phyloP scores from a whole-genome alignment of 139 green algal genomes.

The Chlamydomonas schloesseri region DNA sequence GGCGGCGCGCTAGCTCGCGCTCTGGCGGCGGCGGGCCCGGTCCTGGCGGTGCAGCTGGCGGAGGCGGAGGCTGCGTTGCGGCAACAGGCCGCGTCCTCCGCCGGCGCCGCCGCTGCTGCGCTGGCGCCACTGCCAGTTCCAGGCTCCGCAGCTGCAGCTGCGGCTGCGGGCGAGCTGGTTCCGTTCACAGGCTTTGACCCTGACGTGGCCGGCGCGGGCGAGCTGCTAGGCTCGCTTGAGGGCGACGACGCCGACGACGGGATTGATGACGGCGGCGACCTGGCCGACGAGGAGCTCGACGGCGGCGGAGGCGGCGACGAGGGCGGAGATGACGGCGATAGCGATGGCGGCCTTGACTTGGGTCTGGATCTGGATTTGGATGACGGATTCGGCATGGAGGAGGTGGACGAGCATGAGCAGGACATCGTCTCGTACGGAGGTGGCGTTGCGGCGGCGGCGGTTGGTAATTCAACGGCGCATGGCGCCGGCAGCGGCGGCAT shows the following conservation, averaged over 20 bases:
- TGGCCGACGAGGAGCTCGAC: background rate
- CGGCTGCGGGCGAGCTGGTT: slow-evolving; percentile 38
- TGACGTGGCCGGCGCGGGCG: slow-evolving; percentile 9
- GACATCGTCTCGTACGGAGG: too few relatives aligned
- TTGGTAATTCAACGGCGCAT: background rate
- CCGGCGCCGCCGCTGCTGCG: too few relatives aligned
- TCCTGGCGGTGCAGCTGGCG: background rate
- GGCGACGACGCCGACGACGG: background rate
- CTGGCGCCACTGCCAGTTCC: too few relatives aligned
- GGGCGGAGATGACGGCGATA: background rate
- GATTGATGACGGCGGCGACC: background rate
- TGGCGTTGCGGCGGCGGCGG: too few relatives aligned
- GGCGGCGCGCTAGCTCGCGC: too few relatives aligned
- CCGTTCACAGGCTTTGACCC: slow-evolving; percentile 57
- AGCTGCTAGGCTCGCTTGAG: slow-evolving; percentile 36
- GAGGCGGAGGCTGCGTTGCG: background rate
- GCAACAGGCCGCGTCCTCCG: too few relatives aligned
- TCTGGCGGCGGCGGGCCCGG: too few relatives aligned
- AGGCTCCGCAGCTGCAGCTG: too few relatives aligned
- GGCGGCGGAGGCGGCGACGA: background rate
- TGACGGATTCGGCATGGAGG: slow-evolving; percentile 21
- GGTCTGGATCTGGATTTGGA: slow-evolving; percentile 43
- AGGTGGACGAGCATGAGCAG: background rate
- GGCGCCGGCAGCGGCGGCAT: background rate
- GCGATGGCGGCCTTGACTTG: slow-evolving; percentile 13